Evolutionary conservation across 768 basidiomycete species (phyloP), one percentile per base, ranked within the genome.

Genomic region (Tylopilus rubrobrunneus): DNA sequence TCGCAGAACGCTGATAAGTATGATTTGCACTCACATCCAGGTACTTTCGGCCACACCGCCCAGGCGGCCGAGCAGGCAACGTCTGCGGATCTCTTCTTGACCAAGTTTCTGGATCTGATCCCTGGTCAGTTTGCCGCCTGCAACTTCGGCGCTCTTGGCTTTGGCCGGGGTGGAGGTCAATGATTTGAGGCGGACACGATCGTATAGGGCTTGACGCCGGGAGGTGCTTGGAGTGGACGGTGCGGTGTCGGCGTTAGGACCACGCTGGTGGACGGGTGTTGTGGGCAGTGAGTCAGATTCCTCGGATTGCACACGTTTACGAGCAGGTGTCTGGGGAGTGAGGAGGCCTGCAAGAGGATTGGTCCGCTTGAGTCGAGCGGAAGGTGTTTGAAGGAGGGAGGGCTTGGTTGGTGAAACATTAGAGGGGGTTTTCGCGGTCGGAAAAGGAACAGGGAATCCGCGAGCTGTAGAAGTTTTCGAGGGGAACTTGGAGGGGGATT

Each of bases 11-110:
- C 31, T 4, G 23, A 45, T 2, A 1, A 51, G 3, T 9, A 5
- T 17, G 4, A 8, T 34, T 47, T 29, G 27, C 31, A 53, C 84
- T 68, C 57, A 88, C 91, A 92, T 91, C 88, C 90, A 92, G 17
- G 87, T 80, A 58, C 89, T 87, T 64, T 93, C 90, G n/a, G 91
- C 91, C 28, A 93, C 81, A 10, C 86, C 85, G 27, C 79, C 78
- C 7, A 93, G 78, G 19, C 91, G 82, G 47, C 90, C 90, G 8
- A 93, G 75, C 29, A 92, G 67, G 59, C 86, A 89, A 36, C 89
- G 76, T 53, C 86, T 78, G 55, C 88, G 78, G 72, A 87, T 79
- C 65, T 89, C 90, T 53, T 91, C 89, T 63, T 90, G 89, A 40
- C 84, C 76, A 51, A 91, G 72, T 69, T 85, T 86, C 41, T 85